Conservation (phyloP, 1,284 basidiomycete species). For the Leucocoprinus gongylophorus region DNA sequence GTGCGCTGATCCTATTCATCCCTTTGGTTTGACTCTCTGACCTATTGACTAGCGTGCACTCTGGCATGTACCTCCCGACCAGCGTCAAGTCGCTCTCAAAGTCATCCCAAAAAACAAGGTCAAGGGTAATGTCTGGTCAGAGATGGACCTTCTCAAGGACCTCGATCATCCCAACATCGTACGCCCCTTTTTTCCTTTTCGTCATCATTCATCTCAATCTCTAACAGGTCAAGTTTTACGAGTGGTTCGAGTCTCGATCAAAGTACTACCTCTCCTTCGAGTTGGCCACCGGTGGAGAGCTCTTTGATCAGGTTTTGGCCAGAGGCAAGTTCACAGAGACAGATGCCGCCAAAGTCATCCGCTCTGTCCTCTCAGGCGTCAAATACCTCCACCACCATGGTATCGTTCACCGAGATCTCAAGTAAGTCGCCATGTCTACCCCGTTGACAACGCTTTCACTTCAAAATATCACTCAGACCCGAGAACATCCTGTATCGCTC, state of each 20-base stretch:
- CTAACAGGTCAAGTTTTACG: conserved; percentile 90
- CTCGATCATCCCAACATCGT: conserved; percentile 88
- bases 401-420: conserved; percentile 90
- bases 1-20: too few species aligned
- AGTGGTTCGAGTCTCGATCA: conserved; percentile 86
- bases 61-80: too few species aligned
- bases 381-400: conserved; percentile 80
- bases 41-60: too few species aligned
- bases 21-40: too few species aligned
- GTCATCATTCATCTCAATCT: not conserved
- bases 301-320: conserved; percentile 79
- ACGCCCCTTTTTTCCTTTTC: conserved; percentile 25
- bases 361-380: conserved; percentile 72
- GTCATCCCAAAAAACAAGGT: conserved; percentile 90
- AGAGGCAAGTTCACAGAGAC: conserved; percentile 87
- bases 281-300: conserved; percentile 83
- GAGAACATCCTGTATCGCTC: conserved; percentile 94
- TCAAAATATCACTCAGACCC: conserved; percentile 60
- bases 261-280: conserved; percentile 93
- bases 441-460: conserved; percentile 5
- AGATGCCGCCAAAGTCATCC: conserved; percentile 71
- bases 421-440: conserved; percentile 39
- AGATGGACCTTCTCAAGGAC: conserved; percentile 86
- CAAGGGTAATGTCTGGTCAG: conserved; percentile 85
- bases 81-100: conserved; percentile 68